Evolutionary conservation across 352 stramenopile genomes (phyloP).

Genomic region (Thalassiosira hispida): DNA sequence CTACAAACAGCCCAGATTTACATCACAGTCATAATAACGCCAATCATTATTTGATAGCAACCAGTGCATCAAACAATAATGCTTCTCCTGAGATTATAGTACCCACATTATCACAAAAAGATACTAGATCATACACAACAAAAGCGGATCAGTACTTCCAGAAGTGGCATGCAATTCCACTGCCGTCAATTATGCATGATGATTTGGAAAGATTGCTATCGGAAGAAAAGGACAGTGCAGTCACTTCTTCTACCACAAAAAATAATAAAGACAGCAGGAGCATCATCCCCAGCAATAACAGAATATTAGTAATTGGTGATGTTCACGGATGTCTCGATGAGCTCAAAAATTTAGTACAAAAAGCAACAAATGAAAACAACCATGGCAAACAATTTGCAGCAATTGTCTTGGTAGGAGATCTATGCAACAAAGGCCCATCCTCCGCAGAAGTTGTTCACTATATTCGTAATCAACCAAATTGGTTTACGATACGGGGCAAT

Average conservation of each 20-base stretch:
- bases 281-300: constrained; percentile 7
- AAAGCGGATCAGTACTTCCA: constrained; percentile 51
- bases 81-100: too few relatives aligned
- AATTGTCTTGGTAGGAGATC: constrained; percentile 90
- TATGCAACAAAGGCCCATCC: constrained; percentile 92
- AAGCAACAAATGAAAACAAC: constrained; percentile 72
- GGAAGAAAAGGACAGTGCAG: constrained; percentile 1
- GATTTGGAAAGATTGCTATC: constrained; percentile 29
- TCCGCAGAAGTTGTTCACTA: constrained; percentile 87
- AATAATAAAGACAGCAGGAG: neutral
- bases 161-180: constrained; percentile 47
- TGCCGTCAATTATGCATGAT: constrained; percentile 47
- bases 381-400: constrained; percentile 46
- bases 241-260: neutral
- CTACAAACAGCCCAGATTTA: too few relatives aligned
- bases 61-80: neutral
- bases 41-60: neutral
- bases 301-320: constrained; percentile 90
- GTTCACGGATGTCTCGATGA: constrained; percentile 92
- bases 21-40: neutral
- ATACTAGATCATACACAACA: constrained; percentile 39
- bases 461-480: constrained; percentile 47
- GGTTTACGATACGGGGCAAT: constrained; percentile 68
- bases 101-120: too few relatives aligned
- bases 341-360: constrained; percentile 69